Conservation (phyloP, 305 asterid species). For the Andrographis paniculata region DNA sequence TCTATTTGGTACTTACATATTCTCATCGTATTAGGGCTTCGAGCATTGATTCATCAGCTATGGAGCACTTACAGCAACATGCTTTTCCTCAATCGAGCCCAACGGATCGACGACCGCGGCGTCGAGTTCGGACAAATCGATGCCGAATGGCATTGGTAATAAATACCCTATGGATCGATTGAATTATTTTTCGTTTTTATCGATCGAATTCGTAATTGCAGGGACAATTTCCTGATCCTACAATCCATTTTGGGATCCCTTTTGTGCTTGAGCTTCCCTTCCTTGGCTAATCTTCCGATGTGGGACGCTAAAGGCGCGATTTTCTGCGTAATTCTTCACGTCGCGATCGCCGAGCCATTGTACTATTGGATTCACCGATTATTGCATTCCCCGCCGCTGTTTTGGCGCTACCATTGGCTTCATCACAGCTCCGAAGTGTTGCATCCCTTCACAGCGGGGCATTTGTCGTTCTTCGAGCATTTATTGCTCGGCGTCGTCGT, state of each 20-base stretch:
- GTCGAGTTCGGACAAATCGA: slow-evolving; percentile 64
- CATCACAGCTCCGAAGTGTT: slow-evolving; percentile 21
- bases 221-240: slow-evolving; percentile 82
- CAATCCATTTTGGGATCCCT: slow-evolving; percentile 46
- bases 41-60: slow-evolving; percentile 57
- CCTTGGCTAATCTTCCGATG: slow-evolving; percentile 40
- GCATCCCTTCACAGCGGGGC: slow-evolving; percentile 48
- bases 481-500: slow-evolving; percentile 43
- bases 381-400: slow-evolving; percentile 39
- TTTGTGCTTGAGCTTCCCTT: slow-evolving; percentile 47
- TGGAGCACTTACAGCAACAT: slow-evolving; percentile 43
- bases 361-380: slow-evolving; percentile 73
- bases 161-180: background rate
- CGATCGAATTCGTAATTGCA: slow-evolving; percentile 23
- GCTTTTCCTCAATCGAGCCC: slow-evolving; percentile 44
- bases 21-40: slow-evolving; percentile 41
- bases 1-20: slow-evolving; percentile 62
- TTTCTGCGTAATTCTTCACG: slow-evolving; percentile 54
- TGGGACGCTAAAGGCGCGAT: slow-evolving; percentile 60
- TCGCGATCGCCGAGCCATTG: slow-evolving; percentile 71
- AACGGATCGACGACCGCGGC: slow-evolving; percentile 47
- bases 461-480: slow-evolving; percentile 77
- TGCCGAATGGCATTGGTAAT: slow-evolving; percentile 84
- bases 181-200: background rate
- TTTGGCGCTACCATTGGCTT: slow-evolving; percentile 18